phyloP scores from a whole-genome alignment of 2,329 filamentous ascomycete species.

The Fusarium sp. region DNA sequence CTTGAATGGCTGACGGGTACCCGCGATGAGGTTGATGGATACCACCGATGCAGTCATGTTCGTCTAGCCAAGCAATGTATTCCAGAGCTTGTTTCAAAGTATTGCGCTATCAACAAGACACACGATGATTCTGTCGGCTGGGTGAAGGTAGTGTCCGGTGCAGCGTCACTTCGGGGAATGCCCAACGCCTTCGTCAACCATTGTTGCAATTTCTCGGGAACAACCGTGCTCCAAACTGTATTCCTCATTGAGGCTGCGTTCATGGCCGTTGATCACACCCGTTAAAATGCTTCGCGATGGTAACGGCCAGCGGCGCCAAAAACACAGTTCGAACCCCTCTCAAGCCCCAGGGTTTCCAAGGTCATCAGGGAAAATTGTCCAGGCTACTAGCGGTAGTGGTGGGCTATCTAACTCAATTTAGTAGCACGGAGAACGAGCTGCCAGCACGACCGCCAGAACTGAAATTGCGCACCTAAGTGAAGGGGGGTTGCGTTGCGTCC shows the following conservation, averaged over 20 bases:
- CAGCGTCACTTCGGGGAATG: slow-evolving; percentile 24
- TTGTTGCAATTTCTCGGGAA: slow-evolving; percentile 11
- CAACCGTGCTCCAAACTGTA: slow-evolving; percentile 14
- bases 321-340: slow-evolving; percentile 22
- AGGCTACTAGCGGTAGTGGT: slow-evolving; percentile 23
- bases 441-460: slow-evolving; percentile 27
- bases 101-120: slow-evolving; percentile 26
- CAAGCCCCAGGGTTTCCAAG: slow-evolving; percentile 13
- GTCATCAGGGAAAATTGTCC: slow-evolving; percentile 25
- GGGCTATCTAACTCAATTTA: slow-evolving; percentile 12
- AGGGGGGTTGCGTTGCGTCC: slow-evolving; percentile 26
- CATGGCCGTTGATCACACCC: slow-evolving; percentile 20
- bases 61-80: slow-evolving; percentile 23
- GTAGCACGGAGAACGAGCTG: slow-evolving; percentile 11
- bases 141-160: neutral
- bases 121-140: slow-evolving; percentile 29
- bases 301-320: slow-evolving; percentile 31
- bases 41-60: slow-evolving; percentile 11
- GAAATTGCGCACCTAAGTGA: slow-evolving; percentile 43
- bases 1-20: slow-evolving; percentile 22
- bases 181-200: slow-evolving; percentile 15
- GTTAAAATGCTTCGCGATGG: slow-evolving; percentile 22
- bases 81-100: slow-evolving; percentile 13
- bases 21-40: slow-evolving; percentile 12
- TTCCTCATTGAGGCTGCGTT: slow-evolving; percentile 19